phyloP scores from a whole-genome alignment of 768 basidiomycete species.

The button mushroom (Agaricus bisporus) region DNA sequence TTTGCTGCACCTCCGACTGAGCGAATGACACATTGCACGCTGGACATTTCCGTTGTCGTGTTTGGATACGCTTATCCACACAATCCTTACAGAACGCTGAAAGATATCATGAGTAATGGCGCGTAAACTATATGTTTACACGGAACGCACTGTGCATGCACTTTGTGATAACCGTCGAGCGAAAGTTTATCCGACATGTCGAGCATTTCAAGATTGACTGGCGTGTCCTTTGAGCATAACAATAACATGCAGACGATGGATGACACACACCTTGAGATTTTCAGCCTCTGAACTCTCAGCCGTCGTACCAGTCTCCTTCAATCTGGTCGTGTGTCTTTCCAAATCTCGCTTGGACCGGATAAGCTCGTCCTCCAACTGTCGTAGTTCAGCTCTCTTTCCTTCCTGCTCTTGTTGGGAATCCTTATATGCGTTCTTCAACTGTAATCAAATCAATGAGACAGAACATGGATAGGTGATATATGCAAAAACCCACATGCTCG shows the following conservation, averaged over 20 bases:
- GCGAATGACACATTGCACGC: conserved; percentile 80
- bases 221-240: no score
- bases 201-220: conserved; percentile 85
- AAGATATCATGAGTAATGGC: background rate
- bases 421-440: conserved; percentile 16
- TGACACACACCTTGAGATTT: conserved; percentile 4
- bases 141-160: conserved; percentile 82
- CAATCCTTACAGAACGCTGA: conserved; percentile 82
- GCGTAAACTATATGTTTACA: background rate
- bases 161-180: conserved; percentile 76
- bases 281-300: conserved; percentile 6
- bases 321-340: background rate
- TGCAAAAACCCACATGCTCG: conserved; percentile 30
- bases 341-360: conserved; percentile 36
- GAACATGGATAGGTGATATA: background rate
- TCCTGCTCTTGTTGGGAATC: conserved; percentile 29
- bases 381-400: conserved; percentile 30
- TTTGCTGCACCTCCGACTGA: conserved; percentile 63
- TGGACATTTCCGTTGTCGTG: conserved; percentile 92
- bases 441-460: background rate
- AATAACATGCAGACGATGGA: no score
- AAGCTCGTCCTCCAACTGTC: conserved; percentile 42
- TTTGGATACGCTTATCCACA: conserved; percentile 81
- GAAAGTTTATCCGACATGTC: conserved; percentile 74
- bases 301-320: background rate